These are phyloP conservation scores for Ophidiomyces ophidiicola DNA, from an alignment of 2,329 filamentous ascomycete genomes.

Conservation along the genomic window DNA sequence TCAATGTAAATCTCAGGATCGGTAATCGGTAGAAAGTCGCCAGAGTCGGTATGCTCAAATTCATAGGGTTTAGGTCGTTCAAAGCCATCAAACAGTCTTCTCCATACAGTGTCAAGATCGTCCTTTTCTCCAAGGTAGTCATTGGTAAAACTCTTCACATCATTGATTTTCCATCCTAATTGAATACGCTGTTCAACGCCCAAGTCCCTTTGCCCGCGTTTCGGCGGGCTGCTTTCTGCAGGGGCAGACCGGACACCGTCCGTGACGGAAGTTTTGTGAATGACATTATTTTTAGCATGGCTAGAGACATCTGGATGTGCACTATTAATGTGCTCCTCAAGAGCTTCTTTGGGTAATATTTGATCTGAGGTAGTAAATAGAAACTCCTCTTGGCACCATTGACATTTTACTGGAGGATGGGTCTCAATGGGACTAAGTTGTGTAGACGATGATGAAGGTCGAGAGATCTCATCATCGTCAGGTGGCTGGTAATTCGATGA, in stretches of 20 bases:
- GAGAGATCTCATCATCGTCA: slow-evolving; percentile 7
- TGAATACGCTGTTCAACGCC: slow-evolving; percentile 24
- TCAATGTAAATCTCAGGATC: slow-evolving; percentile 27
- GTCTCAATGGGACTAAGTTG: slow-evolving; percentile 3
- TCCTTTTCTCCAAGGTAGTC: slow-evolving; percentile 25
- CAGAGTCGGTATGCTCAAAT: slow-evolving; percentile 20
- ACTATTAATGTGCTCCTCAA: slow-evolving; percentile 26
- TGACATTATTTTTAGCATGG: slow-evolving; percentile 6
- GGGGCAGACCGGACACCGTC: slow-evolving; percentile 9
- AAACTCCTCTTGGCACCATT: slow-evolving; percentile 28
- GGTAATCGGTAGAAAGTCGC: slow-evolving; percentile 30
- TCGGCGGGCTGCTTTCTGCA: background rate
- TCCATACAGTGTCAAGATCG: slow-evolving; percentile 25
- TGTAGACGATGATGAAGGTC: slow-evolving; percentile 7
- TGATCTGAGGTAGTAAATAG: slow-evolving; percentile 20
- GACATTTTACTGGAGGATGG: slow-evolving; percentile 21
- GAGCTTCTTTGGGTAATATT: slow-evolving; percentile 20
- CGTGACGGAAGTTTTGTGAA: slow-evolving; percentile 9
- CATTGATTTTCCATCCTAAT: slow-evolving; percentile 29
- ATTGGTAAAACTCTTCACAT: slow-evolving; percentile 25
- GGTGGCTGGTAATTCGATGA: slow-evolving; percentile 3
- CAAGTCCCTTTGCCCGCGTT: background rate
- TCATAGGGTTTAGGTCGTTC: slow-evolving; percentile 28
- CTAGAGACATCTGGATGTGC: slow-evolving; percentile 25
- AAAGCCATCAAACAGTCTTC: slow-evolving; percentile 23